phyloP scores from a whole-genome alignment of 495 filamentous ascomycete species.

The Aspergillus sclerotiicarbonarius region DNA sequence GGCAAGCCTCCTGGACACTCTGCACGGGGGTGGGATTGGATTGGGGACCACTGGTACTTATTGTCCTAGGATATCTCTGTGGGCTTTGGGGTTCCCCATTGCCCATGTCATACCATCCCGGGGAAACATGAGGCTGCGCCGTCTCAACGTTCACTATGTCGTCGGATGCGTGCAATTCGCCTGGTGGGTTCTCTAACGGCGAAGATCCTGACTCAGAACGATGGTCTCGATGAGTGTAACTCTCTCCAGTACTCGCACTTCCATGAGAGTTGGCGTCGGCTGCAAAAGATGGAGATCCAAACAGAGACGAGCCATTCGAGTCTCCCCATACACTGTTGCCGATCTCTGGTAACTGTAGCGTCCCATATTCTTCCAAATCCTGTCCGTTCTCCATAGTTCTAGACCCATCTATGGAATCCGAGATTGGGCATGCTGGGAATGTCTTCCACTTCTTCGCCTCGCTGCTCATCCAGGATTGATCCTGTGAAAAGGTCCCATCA shows the following conservation, averaged over 20 bases:
- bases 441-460: conserved; percentile 1
- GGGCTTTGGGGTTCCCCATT: too few relatives aligned
- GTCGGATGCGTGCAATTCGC: too few relatives aligned
- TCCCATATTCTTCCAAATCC: not conserved
- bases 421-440: not conserved
- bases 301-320: not conserved
- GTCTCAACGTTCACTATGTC: not conserved
- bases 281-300: not conserved
- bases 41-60: not conserved
- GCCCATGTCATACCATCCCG: too few relatives aligned
- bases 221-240: too few relatives aligned
- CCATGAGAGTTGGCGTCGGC: not conserved
- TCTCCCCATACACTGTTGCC: not conserved
- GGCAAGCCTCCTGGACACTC: conserved; percentile 22
- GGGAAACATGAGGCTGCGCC: not conserved
- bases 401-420: not conserved
- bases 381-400: too few relatives aligned
- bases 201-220: too few relatives aligned
- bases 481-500: not conserved
- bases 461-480: conserved; percentile 10
- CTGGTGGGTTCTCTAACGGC: too few relatives aligned
- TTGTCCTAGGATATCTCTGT: not conserved
- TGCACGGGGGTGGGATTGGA: too few relatives aligned
- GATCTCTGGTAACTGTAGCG: not conserved
- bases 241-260: not conserved